Evolutionary conservation across 352 stramenopile species (phyloP), one percentile per base, ranked within the genome.

Genomic region (Phytophthora foliorum): DNA sequence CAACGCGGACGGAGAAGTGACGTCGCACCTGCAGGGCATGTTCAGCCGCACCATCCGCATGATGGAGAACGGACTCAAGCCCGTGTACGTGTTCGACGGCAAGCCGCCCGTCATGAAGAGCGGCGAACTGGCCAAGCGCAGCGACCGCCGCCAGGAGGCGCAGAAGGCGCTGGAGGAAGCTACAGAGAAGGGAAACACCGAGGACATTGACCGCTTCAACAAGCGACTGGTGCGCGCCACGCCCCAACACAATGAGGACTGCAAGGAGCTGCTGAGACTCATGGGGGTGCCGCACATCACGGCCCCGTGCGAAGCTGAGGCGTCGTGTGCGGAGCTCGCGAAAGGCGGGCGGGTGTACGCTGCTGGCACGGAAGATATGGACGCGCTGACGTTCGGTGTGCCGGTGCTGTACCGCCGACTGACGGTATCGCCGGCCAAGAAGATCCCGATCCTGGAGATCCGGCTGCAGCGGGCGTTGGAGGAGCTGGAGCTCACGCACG

Each of bases 41-140:
- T 99, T 99, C 75, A 99, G 98, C 78, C 91, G 98, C 16, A 99
- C 98, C 25, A 99, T 99, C 77, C 97, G 97, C 34, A 96, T 99
- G 75, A 94, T 99, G 75, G 90, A 97, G 54, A 98, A 98, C 73
- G 98, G 98, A 14, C 86, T 99, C 55, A 98, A 98, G 72, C 98
- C 98, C 13, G 94, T 99, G 34, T 99, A 99, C 74, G 97, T 99
- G 16, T 99, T 99, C 82, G 98, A 99, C 69, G 98, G 98, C 32
- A 99, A 99, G 79, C 97, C 98, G 36, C 98, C 98, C 6, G 82
- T 95, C 38, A 93, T 99, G 74, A 99, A 99, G 81, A 91, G 84
- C 51, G 95, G 94, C 13, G 98, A 99, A 82, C 76, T 99, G 45
- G 79, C 90, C 34, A 99, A 99, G 74, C 91, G 97, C 48, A 96